Evolutionary conservation across 768 basidiomycete species (phyloP), one percentile per base, ranked within the genome.

Genomic region (Multifurca ochricompacta): DNA sequence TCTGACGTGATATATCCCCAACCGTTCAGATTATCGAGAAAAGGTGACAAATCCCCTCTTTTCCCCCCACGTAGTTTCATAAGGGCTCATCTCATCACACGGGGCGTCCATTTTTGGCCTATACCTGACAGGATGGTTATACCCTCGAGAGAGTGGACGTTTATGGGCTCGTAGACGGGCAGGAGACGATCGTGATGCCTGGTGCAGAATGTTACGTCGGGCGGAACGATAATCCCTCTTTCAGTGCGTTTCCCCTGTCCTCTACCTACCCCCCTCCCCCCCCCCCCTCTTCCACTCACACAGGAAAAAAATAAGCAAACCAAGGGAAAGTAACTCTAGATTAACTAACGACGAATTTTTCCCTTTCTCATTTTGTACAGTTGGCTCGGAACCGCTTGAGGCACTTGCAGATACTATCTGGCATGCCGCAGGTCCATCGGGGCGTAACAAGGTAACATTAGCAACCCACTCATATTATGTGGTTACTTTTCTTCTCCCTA

Each of bases 391-490:
- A 66, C 81, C 86, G 0, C 70, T 92, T n/a, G 78, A 82, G 35
- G 52, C 62, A 2, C 78, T 94, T 4, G 82, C 91, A 0, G 63
- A 76, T 30, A 73, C 73, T 3, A 95, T 98, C 46, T 85, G 82
- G 77, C 67, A 69, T 23, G 83, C 87, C 0, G 76, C 81, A 0
- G 94, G 94, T 1, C 92, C 93, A 0, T 96, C 93, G 0, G 94
- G 94, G 0, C 78, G 73, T 2, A 98, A 98, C 73, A 94, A 92
- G 74, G 92, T 87, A 37, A n/a, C n/a, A n/a, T n/a, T n/a, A n/a
- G n/a, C n/a, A n/a, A n/a, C n/a, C n/a, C n/a, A n/a, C n/a, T n/a
- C n/a, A n/a, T n/a, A n/a, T n/a, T n/a, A n/a, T n/a, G n/a, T n/a
- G n/a, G n/a, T n/a, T n/a, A n/a, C n/a, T n/a, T n/a, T n/a, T n/a